phyloP scores from a whole-genome alignment of 345 rosid genomes.

The Mangifera indica region DNA sequence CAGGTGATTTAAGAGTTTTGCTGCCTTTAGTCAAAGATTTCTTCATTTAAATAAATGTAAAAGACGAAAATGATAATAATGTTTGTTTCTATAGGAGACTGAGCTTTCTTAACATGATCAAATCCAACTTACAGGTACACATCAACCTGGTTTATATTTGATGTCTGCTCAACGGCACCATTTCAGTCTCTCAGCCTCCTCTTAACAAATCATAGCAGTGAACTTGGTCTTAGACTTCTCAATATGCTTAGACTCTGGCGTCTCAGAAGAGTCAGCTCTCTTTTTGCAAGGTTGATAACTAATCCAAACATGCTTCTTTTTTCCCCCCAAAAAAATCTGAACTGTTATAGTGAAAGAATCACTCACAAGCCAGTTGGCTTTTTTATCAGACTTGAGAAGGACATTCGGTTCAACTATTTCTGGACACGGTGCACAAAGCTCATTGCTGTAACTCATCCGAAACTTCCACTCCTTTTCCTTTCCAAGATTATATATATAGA shows the following conservation, averaged over 20 bases:
- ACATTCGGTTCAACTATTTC: constrained; percentile 95
- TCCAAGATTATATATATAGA: not conserved
- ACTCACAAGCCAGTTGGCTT: constrained; percentile 29
- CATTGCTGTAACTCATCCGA: constrained; percentile 54
- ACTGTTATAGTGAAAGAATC: constrained; percentile 12
- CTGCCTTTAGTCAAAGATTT: constrained; percentile 12
- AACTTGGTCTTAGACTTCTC: constrained; percentile 66
- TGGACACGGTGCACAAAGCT: constrained; percentile 96
- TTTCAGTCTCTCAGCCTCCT: constrained; percentile 69
- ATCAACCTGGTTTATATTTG: constrained; percentile 92
- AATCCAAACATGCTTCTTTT: constrained; percentile 18
- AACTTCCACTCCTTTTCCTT: constrained; percentile 12
- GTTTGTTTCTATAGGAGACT: constrained; percentile 13
- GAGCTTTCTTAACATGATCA: constrained; percentile 22
- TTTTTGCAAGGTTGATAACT: constrained; percentile 75
- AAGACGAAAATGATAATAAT: not conserved
- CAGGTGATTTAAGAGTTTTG: constrained; percentile 46
- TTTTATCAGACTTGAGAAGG: constrained; percentile 90
- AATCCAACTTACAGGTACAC: constrained; percentile 61
- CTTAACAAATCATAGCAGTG: constrained; percentile 59
- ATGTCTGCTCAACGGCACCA: constrained; percentile 89
- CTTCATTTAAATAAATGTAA: constrained; percentile 5
- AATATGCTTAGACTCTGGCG: constrained; percentile 99
- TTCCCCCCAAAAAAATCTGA: not conserved
- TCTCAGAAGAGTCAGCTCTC: constrained; percentile 85